Conservation (phyloP, 345 rosid species). For the Eucalyptus fibrosa region DNA sequence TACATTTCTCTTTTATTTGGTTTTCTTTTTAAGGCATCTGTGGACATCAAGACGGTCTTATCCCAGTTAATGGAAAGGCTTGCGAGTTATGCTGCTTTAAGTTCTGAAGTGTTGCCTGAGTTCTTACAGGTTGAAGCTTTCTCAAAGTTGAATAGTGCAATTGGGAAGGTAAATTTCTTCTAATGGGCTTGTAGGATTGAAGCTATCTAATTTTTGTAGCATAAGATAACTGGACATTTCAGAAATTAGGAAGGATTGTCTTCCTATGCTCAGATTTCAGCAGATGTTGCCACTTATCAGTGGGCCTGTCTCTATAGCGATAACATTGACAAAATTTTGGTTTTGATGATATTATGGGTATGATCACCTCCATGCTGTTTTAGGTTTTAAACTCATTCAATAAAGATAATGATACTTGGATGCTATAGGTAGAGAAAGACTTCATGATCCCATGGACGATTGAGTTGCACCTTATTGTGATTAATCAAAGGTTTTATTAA, state of each 20-base stretch:
- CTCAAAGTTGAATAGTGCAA: slow-evolving; percentile 90
- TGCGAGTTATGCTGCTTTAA: slow-evolving; percentile 88
- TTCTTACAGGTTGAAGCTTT: slow-evolving; percentile 99
- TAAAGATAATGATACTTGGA: neutral
- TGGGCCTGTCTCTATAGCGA: neutral
- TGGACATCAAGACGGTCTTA: slow-evolving; percentile 93
- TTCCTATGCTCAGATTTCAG: neutral
- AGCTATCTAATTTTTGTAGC: neutral
- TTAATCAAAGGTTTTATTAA: neutral
- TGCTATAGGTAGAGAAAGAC: neutral
- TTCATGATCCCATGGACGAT: neutral
- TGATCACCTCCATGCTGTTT: neutral
- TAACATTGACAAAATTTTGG: neutral
- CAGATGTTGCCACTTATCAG: neutral
- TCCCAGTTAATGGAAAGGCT: slow-evolving; percentile 98
- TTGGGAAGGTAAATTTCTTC: slow-evolving; percentile 63
- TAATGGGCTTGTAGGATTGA: neutral
- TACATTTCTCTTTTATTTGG: neutral
- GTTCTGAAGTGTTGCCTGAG: slow-evolving; percentile 81
- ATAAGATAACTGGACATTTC: neutral
- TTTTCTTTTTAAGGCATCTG: slow-evolving; percentile 61
- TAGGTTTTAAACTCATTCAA: neutral
- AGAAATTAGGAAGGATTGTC: neutral
- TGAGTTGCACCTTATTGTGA: neutral
- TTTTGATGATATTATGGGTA: neutral